These are phyloP conservation scores for Fomitopsis serialis DNA, from an alignment of 768 basidiomycete genomes.

Conservation along the genomic window DNA sequence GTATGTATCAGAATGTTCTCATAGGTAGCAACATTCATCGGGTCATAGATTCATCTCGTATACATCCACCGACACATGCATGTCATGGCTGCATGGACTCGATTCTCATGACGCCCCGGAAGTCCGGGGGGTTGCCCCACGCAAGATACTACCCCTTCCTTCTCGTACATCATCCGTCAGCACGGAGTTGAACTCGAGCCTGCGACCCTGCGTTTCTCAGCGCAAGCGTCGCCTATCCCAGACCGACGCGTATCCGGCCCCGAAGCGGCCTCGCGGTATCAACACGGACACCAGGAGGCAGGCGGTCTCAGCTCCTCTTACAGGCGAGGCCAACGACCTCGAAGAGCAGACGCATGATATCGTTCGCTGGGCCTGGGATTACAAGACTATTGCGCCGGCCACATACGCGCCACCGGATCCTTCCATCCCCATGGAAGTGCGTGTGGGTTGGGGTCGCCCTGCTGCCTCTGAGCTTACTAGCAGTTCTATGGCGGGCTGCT, in stretches of 20 bases:
- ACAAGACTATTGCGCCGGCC: background rate
- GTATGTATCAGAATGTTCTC: too few species aligned
- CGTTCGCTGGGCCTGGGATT: background rate
- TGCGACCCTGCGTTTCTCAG: too few species aligned
- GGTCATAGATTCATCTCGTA: too few species aligned
- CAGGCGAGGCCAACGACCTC: background rate
- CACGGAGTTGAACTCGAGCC: too few species aligned
- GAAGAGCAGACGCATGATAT: background rate
- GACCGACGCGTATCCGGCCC: background rate
- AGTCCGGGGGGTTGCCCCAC: too few species aligned
- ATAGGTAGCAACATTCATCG: too few species aligned
- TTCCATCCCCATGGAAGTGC: background rate
- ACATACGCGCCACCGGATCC: background rate
- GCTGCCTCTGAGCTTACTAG: too few species aligned
- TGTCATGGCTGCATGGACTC: too few species aligned
- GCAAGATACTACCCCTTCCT: too few species aligned
- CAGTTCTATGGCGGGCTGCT: background rate
- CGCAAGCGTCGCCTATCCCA: constrained; percentile 6
- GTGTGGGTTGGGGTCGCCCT: background rate
- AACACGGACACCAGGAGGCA: background rate
- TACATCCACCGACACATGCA: too few species aligned
- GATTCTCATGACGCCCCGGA: too few species aligned
- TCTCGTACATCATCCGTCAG: too few species aligned
- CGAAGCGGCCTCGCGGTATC: background rate
- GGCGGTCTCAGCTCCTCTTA: constrained; percentile 6